Base-by-base conservation (phyloP, 2,329 filamentous ascomycete genomes). In the Aspergillus intermedius region DNA sequence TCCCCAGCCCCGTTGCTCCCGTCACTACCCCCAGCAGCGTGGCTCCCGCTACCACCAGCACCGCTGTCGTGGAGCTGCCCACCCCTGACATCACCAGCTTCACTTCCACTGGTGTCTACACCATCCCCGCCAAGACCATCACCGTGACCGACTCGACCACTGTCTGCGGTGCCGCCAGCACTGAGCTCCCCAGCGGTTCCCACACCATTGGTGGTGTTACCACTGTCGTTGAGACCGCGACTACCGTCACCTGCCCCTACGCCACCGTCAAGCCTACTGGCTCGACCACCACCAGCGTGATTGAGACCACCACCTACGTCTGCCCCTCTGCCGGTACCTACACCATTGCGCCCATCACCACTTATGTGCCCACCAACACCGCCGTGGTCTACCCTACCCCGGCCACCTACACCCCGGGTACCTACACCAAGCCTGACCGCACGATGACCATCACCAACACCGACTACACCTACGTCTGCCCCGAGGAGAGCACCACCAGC, bases 321-420 rank as follows among this genome's bases (percentile, higher is more conserved):
- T 89, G 86, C 82, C 84, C 85, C 53, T 75, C 75, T 44, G 76
- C 84, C 61, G 86, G 86, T 67, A 88, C 83, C 49, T 90, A 88
- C 78, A 88, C 83, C 65, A 83, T 90, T 59, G 82, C 77, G 56
- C 82, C 86, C 49, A 77, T 77, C 65, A 86, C 82, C 64, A 86
- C 82, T 57, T 76, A 74, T 30, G 76, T 82, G 56, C 70, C 75
- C 49, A 66, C 63, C 50, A 70, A 73, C 58, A 75, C 76, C 55
- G 72, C 84, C 12, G 49, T 71, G 49, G 78, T 82, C 61, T 83
- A 84, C 71, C 86, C 86, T 45, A 78, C 78, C 51, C 78, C 85
- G 47, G 80, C 80, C 55, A 80, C 74, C 60, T 82, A 82, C 70
- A 72, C 71, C 51, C 83, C 86, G 45, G 87, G 86, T 57, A 87